A percentile compares a stretch with the other conserved stretches of the same genome.
Evolutionary conservation across 495 filamentous ascomycete genomes (phyloP).

Genomic region (Xanthoparmelia taractica): DNA sequence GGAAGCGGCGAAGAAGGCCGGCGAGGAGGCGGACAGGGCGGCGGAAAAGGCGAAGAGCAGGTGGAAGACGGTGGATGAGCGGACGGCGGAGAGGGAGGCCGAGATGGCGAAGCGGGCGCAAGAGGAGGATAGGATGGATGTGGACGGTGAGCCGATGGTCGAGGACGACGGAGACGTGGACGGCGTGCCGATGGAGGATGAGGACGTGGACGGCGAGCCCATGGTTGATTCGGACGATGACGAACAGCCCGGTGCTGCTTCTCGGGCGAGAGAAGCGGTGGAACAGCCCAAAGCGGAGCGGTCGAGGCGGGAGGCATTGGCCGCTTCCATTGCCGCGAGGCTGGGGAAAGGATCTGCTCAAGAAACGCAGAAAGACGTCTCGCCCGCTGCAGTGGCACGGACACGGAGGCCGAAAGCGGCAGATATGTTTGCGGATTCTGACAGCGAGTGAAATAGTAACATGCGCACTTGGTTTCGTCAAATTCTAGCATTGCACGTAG

Average conservation of each 20-base stretch:
- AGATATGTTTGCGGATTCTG: conserved; percentile 85
- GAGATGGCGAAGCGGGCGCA: conserved; percentile 23
- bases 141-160: conserved; percentile 28
- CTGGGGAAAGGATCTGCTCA: conserved; percentile 25
- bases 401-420: conserved; percentile 71
- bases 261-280: conserved; percentile 10
- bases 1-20: conserved; percentile 26
- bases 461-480: background rate
- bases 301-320: conserved; percentile 23
- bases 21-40: conserved; percentile 45
- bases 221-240: conserved; percentile 43
- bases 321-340: conserved; percentile 26
- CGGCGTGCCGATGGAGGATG: conserved; percentile 50
- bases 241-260: conserved; percentile 29
- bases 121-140: conserved; percentile 25
- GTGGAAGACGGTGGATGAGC: conserved; percentile 66
- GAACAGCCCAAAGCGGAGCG: conserved; percentile 6
- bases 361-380: conserved; percentile 23
- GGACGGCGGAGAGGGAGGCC: conserved; percentile 35
- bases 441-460: conserved; percentile 35
- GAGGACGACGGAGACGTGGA: conserved; percentile 38
- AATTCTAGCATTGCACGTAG: background rate
- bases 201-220: conserved; percentile 46
- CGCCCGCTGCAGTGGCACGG: conserved; percentile 23
- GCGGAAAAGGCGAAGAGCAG: conserved; percentile 47